Base-by-base conservation (phyloP, 106 monocot genomes). In the Platanthera guangdongensis region DNA sequence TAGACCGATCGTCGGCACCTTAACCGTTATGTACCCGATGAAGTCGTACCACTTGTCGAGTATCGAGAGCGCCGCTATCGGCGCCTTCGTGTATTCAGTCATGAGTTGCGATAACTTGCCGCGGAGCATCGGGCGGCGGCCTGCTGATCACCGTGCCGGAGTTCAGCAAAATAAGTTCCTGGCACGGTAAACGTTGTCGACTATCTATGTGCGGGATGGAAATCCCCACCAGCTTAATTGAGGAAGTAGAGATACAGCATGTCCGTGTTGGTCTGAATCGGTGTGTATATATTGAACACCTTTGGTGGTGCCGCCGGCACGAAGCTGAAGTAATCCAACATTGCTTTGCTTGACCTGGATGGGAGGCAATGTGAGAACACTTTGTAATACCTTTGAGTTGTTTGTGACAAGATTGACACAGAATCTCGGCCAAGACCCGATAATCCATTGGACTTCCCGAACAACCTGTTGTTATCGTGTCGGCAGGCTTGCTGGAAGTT, bases 91-190 rank as follows among this genome's bases (percentile, higher is more conserved):
- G 76, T 89, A 84, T 59, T 28, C 16, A 4, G 75, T 10, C 77
- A 95, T 80, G 16, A 64, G 47, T 54, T 6, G 19, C 57, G 47
- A 64, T 73, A 95, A 84, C 7, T 76, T 80, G 6, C 75, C 4
- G 19, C 82, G 74, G 8, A 94, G 74, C 7, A 85, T 64, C 60
- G 1, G 86, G 88, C 2, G 90, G 90, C 48, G 88, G 60, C n/a
- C 90, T 72, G 5, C 83, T 88, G 51, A 94, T 87, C 28, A 90
- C 86, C 10, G 90, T 90, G n/a, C 94, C 94, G 4, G 94, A 91
- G 68, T 94, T 90, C 67, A 94, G 75, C 18, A 91, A n/a, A n/a
- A n/a, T n/a, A 9, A 10, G 82, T 78, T 0, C 87, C 87, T 0
- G 78, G 77, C 8, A 53, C 28, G 45, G 22, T 15, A 81, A 92